Percentiles rank a stretch among this genome's conserved stretches.
phyloP scores from a whole-genome alignment of 202 grass and related monocot species.

The Saccharum hybrid region DNA sequence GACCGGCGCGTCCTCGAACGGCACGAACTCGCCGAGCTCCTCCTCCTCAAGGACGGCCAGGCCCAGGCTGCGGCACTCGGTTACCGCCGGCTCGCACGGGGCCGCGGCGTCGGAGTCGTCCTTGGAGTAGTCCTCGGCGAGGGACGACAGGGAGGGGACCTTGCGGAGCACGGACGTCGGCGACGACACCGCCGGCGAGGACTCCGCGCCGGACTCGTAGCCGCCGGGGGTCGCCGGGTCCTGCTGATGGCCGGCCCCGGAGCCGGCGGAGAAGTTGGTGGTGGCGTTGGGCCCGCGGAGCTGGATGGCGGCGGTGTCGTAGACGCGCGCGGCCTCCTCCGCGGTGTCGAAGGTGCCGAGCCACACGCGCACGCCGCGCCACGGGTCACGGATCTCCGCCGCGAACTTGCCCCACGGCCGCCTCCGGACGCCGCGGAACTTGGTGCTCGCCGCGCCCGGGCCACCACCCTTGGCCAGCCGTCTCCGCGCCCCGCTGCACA shows the following conservation, averaged over 20 bases:
- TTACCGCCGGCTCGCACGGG: not conserved
- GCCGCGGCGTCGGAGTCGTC: conserved; percentile 39
- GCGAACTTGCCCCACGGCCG: conserved; percentile 70
- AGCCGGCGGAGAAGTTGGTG: conserved; percentile 62
- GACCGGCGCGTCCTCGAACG: too few relatives aligned
- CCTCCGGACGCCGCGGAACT: conserved; percentile 88
- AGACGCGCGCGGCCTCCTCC: conserved; percentile 86
- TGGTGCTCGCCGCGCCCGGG: conserved; percentile 37
- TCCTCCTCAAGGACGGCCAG: conserved; percentile 52
- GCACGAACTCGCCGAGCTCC: too few relatives aligned
- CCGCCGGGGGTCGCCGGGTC: conserved; percentile 27
- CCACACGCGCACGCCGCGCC: conserved; percentile 84
- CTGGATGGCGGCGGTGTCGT: conserved; percentile 81
- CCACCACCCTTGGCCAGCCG: conserved; percentile 29
- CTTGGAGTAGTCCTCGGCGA: conserved; percentile 50
- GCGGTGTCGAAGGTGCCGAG: conserved; percentile 93
- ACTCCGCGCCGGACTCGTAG: conserved; percentile 73
- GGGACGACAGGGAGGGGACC: conserved; percentile 56
- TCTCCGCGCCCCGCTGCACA: conserved; percentile 17
- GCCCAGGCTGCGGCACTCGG: not conserved
- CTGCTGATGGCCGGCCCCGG: not conserved
- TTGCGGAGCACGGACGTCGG: conserved; percentile 89
- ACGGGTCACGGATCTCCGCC: conserved; percentile 75
- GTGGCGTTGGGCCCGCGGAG: conserved; percentile 76
- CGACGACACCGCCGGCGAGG: conserved; percentile 60